Conservation (phyloP, 75 land plant species). For the Chamaecyparis obtusa region DNA sequence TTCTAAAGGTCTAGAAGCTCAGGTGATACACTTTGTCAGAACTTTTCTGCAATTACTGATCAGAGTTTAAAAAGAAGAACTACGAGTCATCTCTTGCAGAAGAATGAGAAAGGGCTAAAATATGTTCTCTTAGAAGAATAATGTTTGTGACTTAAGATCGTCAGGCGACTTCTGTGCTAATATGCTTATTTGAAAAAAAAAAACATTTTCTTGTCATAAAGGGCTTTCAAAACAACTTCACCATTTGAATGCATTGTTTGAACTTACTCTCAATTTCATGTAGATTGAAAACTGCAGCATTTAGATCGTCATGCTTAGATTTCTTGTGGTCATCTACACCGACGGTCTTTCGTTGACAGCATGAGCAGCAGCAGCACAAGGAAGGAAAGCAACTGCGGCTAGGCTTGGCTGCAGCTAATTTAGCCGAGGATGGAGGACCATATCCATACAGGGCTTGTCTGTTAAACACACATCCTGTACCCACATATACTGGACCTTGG, state of each 20-base stretch:
- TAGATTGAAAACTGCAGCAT: slow-evolving; percentile 90
- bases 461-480: slow-evolving; percentile 77
- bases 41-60: too few relatives aligned
- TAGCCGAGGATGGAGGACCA: slow-evolving; percentile 49
- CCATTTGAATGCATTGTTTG: background rate
- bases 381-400: slow-evolving; percentile 22
- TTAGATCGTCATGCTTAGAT: slow-evolving; percentile 49
- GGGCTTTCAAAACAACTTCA: background rate
- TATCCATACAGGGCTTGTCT: slow-evolving; percentile 84
- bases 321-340: slow-evolving; percentile 5
- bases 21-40: too few relatives aligned
- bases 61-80: too few relatives aligned
- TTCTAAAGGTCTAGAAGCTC: too few relatives aligned
- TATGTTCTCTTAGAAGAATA: background rate
- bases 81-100: too few relatives aligned
- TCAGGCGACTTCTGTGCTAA: background rate
- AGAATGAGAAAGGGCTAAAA: too few relatives aligned
- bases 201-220: too few relatives aligned
- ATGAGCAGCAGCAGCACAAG: slow-evolving; percentile 25
- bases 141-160: background rate
- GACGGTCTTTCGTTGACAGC: background rate
- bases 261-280: slow-evolving; percentile 76
- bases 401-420: background rate
- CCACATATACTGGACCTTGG: slow-evolving; percentile 85
- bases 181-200: background rate